Conservation (phyloP, 306 rosid species). For the Acacia melanoxylon region DNA sequence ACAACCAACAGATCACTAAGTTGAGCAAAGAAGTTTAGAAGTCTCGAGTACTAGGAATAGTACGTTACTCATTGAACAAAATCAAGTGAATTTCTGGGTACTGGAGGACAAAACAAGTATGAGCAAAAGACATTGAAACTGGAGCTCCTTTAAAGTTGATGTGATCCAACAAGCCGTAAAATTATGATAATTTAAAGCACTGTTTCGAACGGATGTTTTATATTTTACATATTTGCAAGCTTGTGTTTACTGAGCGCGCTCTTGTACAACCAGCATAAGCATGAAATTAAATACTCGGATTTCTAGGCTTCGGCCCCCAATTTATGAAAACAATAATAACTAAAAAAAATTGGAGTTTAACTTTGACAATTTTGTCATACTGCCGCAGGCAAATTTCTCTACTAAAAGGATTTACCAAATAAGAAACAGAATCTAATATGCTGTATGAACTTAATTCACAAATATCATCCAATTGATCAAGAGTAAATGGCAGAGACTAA, state of each 20-base stretch:
- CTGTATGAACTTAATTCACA: not conserved
- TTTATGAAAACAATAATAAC: not conserved
- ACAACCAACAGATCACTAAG: not conserved
- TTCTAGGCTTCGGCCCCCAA: not conserved
- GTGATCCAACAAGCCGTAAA: not conserved
- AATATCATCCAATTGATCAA: not conserved
- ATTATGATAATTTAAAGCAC: not conserved
- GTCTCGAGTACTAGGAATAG: not conserved
- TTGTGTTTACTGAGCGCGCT: not conserved
- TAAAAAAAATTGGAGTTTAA: not conserved
- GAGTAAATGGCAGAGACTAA: slow-evolving; percentile 2
- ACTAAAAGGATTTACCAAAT: not conserved
- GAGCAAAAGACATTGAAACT: not conserved
- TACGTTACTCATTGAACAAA: not conserved
- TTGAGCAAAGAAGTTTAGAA: not conserved
- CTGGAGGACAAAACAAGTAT: not conserved
- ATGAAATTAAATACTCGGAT: not conserved
- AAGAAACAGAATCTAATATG: not conserved
- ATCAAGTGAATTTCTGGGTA: slow-evolving; percentile 1
- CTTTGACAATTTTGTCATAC: not conserved
- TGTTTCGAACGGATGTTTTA: not conserved
- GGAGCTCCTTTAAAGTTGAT: not conserved
- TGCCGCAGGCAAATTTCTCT: not conserved
- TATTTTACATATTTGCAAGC: not conserved
- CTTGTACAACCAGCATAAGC: not conserved